Evolutionary conservation across 2,329 filamentous ascomycete genomes (phyloP), one percentile per base, ranked within the genome.

Genomic region (Grosmannia clavigera): DNA sequence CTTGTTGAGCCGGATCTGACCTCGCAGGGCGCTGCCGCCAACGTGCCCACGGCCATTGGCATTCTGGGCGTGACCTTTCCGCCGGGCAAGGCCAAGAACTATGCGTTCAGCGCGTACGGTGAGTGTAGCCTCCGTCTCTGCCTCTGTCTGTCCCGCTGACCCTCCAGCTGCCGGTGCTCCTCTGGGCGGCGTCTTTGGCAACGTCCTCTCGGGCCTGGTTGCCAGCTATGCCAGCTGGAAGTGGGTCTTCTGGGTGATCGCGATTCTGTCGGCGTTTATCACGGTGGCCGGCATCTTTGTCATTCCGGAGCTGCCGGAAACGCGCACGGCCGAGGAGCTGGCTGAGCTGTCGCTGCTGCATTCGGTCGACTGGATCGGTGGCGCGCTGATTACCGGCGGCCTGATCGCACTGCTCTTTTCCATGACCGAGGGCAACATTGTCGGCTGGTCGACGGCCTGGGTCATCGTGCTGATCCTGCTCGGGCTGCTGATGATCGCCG

Each of bases 1-100:
- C n/a, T 27, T 12, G n/a, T 10, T 5, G 19, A 12, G 27, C 35
- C 38, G 9, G 7, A 3, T 58, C 56, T 58, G 27, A 58, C 43
- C 5, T 3, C 3, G 14, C 60, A 81, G 72, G 84, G 84, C 1
- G 82, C 82, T 43, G 85, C 85, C 1, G 83, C 84, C 12, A 88
- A 86, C 67, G 82, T 87, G 0, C 85, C 86, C 0, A 87, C 84
- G 0, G 85, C 85, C 0, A 82, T 88, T 66, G 86, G 86, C 0
- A 87, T 88, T 46, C 70, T 88, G 3, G 85, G 84, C 0, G 79
- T 81, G 2, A 86, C 83, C 0, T 88, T 88, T 60, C 80, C 81
- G 1, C 83, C 84, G 0, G 83, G 85, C 0, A 83, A 82, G 63
- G 81, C 84, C 3, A 87, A 87, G 70, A 87, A 86, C 65, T 86